Evolutionary conservation across 208 protist genomes (phyloP), one percentile per base, ranked within the genome.

Genomic region (Acanthamoeba rhysodes): DNA sequence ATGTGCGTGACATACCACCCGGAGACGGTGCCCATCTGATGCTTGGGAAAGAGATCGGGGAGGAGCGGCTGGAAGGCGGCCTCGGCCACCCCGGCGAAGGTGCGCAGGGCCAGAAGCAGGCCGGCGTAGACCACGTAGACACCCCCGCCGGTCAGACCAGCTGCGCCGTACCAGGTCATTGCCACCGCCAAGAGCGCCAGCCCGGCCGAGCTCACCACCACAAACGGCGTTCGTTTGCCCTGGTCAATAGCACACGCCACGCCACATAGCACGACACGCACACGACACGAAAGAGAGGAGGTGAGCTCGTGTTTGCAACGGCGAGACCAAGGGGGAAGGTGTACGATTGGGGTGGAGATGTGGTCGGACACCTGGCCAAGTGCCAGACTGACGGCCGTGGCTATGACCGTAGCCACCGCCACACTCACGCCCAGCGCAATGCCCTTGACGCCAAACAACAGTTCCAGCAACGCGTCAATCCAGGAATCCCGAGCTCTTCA

Each of bases 21-120:
- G 32, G 70, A 78, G 32, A 78, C 32, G 70, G 70, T 78, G 70
- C 70, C 70, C 12, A 78, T 78, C 70, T 78, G 70, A 24, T 32
- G 12, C 32, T 14, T 41, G 70, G 70, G 70, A 7, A 78, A 0
- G 16, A 78, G 70, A 34, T 78, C 70, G 70, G 70, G 70, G 14
- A 78, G 70, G 22, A 78, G 70, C 16, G 70, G 70, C 70, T 78
- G 70, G 32, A 78, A 78, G 34, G 70, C 70, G 70, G 70, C 48
- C 70, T 78, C 29, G 32, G 29, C n/a, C n/a, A 78, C 70, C 10
- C 32, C 9, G 70, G 32, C 29, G 34, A 0, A 78, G 29, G 29
- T 78, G 32, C 70, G 70, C 70, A 78, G 34, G 29, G 37, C n/a
- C 70, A 78, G 9, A 2, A 78, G 32, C 2, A 78, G 7, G 32